Conservation (phyloP, 257 asterid species). For the Penstemon eatonii region DNA sequence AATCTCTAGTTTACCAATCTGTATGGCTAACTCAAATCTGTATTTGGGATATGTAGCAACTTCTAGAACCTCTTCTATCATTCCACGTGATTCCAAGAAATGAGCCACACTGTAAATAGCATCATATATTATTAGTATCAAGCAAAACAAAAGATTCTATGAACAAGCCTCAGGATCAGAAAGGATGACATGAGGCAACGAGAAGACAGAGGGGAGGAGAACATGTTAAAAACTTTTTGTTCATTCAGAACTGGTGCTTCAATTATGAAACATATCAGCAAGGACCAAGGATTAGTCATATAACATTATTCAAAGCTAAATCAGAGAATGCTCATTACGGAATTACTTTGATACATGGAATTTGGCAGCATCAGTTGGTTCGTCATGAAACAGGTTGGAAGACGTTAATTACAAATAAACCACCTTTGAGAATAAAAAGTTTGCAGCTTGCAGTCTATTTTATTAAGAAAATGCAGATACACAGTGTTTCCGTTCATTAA, state of each 20-base stretch:
- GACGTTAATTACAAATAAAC: not conserved
- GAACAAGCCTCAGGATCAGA: conserved; percentile 22
- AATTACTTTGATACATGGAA: not conserved
- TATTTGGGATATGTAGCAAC: conserved; percentile 94
- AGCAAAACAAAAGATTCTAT: conserved; percentile 13
- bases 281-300: too few species aligned
- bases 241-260: too few species aligned
- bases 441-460: conserved; percentile 2
- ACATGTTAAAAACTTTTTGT: too few species aligned
- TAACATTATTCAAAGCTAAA: not conserved
- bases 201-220: not conserved
- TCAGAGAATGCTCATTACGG: not conserved
- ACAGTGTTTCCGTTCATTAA: conserved; percentile 10
- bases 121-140: conserved; percentile 12
- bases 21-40: conserved; percentile 96
- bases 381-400: conserved; percentile 7
- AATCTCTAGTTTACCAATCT: conserved; percentile 78
- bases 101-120: conserved; percentile 67
- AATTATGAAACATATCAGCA: too few species aligned
- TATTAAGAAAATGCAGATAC: conserved; percentile 5
- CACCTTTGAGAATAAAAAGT: not conserved
- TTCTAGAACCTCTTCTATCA: conserved; percentile 86
- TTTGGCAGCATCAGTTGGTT: conserved; percentile 18
- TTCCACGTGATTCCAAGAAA: conserved; percentile 96
- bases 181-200: conserved; percentile 11